Base-by-base conservation (phyloP, 2,329 filamentous ascomycete genomes). In the Trichoderma sp. region DNA sequence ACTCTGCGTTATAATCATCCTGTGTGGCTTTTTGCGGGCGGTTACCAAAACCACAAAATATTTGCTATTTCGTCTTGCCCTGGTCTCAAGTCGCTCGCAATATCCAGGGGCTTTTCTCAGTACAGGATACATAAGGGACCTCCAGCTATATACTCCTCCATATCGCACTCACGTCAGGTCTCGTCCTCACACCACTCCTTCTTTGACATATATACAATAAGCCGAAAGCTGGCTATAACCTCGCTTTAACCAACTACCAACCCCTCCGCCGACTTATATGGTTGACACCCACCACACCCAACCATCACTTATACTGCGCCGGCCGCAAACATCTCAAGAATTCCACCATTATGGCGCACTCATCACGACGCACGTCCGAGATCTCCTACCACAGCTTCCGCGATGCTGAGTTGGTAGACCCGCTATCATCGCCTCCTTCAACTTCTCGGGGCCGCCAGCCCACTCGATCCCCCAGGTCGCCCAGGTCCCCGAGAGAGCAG, bases 331-430 rank as follows among this genome's bases (percentile, higher is more conserved):
- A 31, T 9, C 21, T 50, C 24, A 24, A 45, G 11, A 60, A 27
- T 9, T 6, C 41, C 63, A 68, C 18, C 63, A 76, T 38, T 53
- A 76, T 76, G 75, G 75, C 64, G 8, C 29, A 72, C 6, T 41
- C 62, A 18, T 6, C 69, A 29, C 83, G 84, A 69, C 82, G 83
- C 64, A 88, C 82, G 65, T 89, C 88, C 33, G 86, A 87, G 79
- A 86, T 85, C 45, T 88, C 87, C 4, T 89, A 89, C 80, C 87
- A 89, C 80, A 89, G 88, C 83, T 89, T 89, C 79, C 83, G 87
- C 76, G 87, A 89, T 73, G 81, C 86, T 31, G 88, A 89, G 77
- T 78, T 87, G 3, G 85, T 83, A 79, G 87, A 89, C 68, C 84
- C 87, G 16, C 77, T 80, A 62, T 77, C 75, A 16, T 79, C 83